phyloP scores from a whole-genome alignment of 2,329 filamentous ascomycete species.

The Botrytis hyacinthi region DNA sequence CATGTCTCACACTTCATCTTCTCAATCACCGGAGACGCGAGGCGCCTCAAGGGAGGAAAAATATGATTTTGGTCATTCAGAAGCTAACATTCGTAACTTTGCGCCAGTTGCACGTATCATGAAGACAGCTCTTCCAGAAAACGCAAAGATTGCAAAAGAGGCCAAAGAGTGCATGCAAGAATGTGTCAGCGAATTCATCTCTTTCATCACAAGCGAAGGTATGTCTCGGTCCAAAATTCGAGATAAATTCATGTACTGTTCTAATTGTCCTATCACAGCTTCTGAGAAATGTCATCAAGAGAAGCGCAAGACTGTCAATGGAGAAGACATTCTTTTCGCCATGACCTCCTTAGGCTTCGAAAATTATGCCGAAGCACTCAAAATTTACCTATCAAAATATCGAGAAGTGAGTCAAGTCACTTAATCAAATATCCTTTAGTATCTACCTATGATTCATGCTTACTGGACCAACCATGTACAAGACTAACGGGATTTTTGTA shows the following conservation, averaged over 20 bases:
- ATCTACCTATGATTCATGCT: slow-evolving; percentile 20
- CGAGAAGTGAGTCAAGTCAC: slow-evolving; percentile 72
- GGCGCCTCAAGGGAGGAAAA: slow-evolving; percentile 43
- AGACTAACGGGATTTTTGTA: slow-evolving; percentile 20
- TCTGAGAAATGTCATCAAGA: slow-evolving; percentile 99
- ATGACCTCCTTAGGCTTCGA: slow-evolving; percentile 99
- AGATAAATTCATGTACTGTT: slow-evolving; percentile 21
- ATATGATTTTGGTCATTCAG: slow-evolving; percentile 44
- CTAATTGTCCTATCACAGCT: slow-evolving; percentile 53
- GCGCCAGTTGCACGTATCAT: slow-evolving; percentile 97
- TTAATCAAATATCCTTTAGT: slow-evolving; percentile 2
- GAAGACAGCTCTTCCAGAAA: slow-evolving; percentile 96
- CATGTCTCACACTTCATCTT: slow-evolving; percentile 61
- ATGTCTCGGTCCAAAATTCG: slow-evolving; percentile 41
- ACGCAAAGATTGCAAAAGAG: slow-evolving; percentile 98
- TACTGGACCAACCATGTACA: slow-evolving; percentile 10
- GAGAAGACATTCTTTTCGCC: slow-evolving; percentile 96
- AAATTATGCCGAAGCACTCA: slow-evolving; percentile 96
- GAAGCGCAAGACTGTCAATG: slow-evolving; percentile 98
- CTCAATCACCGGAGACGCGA: slow-evolving; percentile 48
- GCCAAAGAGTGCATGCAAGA: slow-evolving; percentile 99
- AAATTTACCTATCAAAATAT: slow-evolving; percentile 97
- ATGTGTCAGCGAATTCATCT: slow-evolving; percentile 99
- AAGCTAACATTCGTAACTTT: slow-evolving; percentile 95
- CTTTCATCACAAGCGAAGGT: slow-evolving; percentile 99